phyloP scores from a whole-genome alignment of 257 asterid species.

The Fraxinus anomala region DNA sequence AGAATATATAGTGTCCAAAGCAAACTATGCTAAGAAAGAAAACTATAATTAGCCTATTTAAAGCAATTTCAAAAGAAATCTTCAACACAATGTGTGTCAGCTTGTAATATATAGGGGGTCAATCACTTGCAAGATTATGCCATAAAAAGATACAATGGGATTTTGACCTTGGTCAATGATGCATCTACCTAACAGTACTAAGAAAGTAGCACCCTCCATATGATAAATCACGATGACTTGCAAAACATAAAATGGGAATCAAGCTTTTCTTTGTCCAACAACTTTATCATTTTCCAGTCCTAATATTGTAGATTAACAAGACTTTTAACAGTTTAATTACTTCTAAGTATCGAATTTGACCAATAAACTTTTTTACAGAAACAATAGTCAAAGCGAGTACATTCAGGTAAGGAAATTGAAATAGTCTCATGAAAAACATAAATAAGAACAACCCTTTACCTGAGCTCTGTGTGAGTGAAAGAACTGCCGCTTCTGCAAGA shows the following conservation, averaged over 20 bases:
- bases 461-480: constrained; percentile 99
- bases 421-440: constrained; percentile 14
- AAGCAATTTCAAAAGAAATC: too few relatives aligned
- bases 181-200: background rate
- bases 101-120: too few relatives aligned
- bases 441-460: constrained; percentile 48
- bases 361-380: constrained; percentile 5
- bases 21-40: too few relatives aligned
- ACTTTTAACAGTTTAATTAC: constrained; percentile 9
- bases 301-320: constrained; percentile 6
- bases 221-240: background rate
- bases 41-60: too few relatives aligned
- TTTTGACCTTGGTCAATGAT: background rate
- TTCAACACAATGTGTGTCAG: too few relatives aligned
- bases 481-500: constrained; percentile 93
- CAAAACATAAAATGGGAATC: background rate
- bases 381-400: background rate
- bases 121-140: background rate
- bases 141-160: too few relatives aligned
- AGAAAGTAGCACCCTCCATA: background rate
- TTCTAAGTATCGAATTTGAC: constrained; percentile 10
- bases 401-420: constrained; percentile 5
- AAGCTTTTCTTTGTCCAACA: background rate
- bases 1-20: too few relatives aligned
- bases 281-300: constrained; percentile 9